Evolutionary conservation across 805 yeast genomes (phyloP).

Genomic region (Komagataella ulmi): DNA sequence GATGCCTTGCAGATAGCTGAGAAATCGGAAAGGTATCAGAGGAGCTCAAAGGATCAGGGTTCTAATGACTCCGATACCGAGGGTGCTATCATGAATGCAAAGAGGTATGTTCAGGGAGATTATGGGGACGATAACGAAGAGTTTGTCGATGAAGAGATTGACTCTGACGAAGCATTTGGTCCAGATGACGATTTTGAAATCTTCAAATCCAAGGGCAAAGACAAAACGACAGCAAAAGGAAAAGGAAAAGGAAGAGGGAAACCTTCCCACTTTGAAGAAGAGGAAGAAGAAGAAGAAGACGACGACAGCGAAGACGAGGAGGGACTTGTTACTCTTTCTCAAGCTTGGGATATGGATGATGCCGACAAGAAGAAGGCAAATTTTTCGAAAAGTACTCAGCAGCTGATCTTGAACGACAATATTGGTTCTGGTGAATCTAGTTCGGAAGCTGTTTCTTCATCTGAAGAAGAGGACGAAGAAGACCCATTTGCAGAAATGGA

Average conservation of each 20-base stretch:
- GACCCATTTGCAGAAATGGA: slow-evolving; percentile 14
- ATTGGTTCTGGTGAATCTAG: slow-evolving; percentile 15
- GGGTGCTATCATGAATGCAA: slow-evolving; percentile 20
- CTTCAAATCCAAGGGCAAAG: slow-evolving; percentile 52
- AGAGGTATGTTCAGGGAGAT: slow-evolving; percentile 10
- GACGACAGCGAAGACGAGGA: slow-evolving; percentile 56
- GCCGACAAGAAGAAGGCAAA: slow-evolving; percentile 21
- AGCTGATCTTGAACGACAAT: slow-evolving; percentile 13
- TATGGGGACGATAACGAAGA: slow-evolving; percentile 15
- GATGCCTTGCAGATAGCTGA: slow-evolving; percentile 17
- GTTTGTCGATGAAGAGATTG: slow-evolving; percentile 23
- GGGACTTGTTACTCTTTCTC: slow-evolving; percentile 67
- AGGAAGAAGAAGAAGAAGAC: slow-evolving; percentile 37
- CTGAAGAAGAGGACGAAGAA: slow-evolving; percentile 11
- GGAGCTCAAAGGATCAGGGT: slow-evolving; percentile 1
- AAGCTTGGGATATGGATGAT: slow-evolving; percentile 80
- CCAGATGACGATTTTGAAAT: slow-evolving; percentile 61
- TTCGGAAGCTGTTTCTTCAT: slow-evolving; percentile 10
- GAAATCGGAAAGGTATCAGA: slow-evolving; percentile 5
- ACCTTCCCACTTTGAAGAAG: slow-evolving; percentile 20
- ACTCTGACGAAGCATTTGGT: slow-evolving; percentile 80
- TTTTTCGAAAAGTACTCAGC: slow-evolving; percentile 6
- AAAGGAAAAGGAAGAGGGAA: slow-evolving; percentile 19
- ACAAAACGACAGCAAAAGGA: slow-evolving; percentile 39
- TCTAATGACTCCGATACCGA: slow-evolving; percentile 8